Conservation (phyloP, 2,329 filamentous ascomycete genomes). For the Diaporthe destruens region DNA sequence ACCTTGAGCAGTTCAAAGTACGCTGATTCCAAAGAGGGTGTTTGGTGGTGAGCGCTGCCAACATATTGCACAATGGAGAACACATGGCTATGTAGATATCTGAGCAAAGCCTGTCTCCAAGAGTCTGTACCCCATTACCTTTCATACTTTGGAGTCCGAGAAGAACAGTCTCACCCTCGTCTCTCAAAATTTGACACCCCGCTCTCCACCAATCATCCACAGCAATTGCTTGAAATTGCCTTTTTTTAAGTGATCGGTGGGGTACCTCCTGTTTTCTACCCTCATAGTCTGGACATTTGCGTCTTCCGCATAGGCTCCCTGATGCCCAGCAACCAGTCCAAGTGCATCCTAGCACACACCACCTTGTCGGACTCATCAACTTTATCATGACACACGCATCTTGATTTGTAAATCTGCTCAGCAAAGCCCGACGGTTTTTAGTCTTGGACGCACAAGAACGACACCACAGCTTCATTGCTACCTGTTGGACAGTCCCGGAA, state of each 20-base stretch:
- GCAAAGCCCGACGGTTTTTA: neutral
- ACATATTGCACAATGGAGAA: neutral
- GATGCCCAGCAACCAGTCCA: neutral
- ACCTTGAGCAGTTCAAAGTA: neutral
- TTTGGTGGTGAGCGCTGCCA: neutral
- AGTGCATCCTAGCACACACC: neutral
- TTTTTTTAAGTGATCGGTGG: neutral
- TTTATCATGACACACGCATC: neutral
- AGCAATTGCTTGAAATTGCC: neutral
- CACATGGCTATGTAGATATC: neutral
- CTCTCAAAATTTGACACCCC: neutral
- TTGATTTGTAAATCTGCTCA: neutral
- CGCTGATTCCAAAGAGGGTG: neutral
- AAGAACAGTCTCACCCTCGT: neutral
- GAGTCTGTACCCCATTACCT: neutral
- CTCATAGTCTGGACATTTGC: neutral
- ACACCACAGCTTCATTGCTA: neutral
- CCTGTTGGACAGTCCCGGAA: neutral
- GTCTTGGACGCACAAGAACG: neutral
- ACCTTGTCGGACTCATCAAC: neutral
- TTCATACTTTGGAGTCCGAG: neutral
- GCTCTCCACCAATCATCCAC: no score
- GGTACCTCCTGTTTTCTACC: neutral
- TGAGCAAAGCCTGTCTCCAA: neutral
- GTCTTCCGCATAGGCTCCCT: neutral